A percentile compares a stretch with the other conserved stretches of the same genome.
phyloP scores from a whole-genome alignment of 1,284 basidiomycete genomes.

The Trichosporon sp. region DNA sequence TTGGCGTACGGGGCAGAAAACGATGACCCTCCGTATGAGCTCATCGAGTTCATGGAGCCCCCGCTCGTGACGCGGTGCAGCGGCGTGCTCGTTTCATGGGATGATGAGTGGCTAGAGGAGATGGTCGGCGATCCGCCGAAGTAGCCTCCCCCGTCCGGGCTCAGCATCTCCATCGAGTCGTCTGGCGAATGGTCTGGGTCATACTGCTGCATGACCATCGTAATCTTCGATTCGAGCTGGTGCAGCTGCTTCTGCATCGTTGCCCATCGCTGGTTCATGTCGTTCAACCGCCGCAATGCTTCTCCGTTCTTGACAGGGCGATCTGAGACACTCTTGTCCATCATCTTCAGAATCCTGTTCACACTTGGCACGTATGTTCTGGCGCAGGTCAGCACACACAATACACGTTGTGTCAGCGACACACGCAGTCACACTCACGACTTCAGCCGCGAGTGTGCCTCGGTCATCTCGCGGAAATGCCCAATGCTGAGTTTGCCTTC shows the following conservation, averaged over 20 bases:
- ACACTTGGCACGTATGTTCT: conserved; percentile 80
- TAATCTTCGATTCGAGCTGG: conserved; percentile 43
- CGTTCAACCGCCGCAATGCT: conserved; percentile 67
- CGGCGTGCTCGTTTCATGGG: background rate
- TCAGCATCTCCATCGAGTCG: conserved; percentile 36
- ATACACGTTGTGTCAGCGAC: background rate
- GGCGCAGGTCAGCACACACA: conserved; percentile 60
- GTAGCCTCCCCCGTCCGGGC: conserved; percentile 28
- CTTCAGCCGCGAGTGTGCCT: conserved; percentile 43
- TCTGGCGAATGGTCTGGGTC: conserved; percentile 28
- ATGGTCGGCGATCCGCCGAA: conserved; percentile 7
- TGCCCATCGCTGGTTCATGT: conserved; percentile 41
- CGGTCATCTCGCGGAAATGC: conserved; percentile 35
- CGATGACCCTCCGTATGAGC: background rate
- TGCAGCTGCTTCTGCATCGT: conserved; percentile 39
- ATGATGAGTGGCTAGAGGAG: conserved; percentile 7
- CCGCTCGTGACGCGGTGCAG: conserved; percentile 26
- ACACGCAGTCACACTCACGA: conserved; percentile 29
- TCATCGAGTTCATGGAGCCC: conserved; percentile 20
- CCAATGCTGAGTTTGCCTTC: conserved; percentile 41
- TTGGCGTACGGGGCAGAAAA: conserved; percentile 10
- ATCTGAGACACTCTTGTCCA: conserved; percentile 87
- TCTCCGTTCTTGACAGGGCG: conserved; percentile 93
- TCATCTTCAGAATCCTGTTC: conserved; percentile 85
- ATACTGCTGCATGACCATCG: conserved; percentile 37